A percentile compares a stretch with the other conserved stretches of the same genome.
phyloP scores from a whole-genome alignment of 176 grass and related monocot species.

The Triticum monococcum region DNA sequence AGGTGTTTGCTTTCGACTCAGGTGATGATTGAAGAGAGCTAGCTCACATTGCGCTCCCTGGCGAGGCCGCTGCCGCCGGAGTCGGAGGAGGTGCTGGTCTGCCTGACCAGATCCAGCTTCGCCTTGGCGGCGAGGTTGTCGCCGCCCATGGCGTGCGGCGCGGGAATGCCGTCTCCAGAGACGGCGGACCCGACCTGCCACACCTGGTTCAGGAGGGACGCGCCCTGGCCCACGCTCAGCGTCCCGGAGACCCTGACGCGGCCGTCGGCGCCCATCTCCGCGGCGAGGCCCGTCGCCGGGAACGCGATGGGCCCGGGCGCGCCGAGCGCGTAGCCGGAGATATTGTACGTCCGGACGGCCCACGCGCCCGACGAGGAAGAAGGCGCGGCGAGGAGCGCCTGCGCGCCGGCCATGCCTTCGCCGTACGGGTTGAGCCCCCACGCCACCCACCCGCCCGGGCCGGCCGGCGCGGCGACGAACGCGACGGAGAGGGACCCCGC shows the following conservation, averaged over 20 bases:
- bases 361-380: constrained; percentile 24
- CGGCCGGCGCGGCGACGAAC: constrained; percentile 43
- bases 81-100: constrained; percentile 21
- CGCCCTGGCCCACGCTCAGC: constrained; percentile 34
- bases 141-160: not conserved
- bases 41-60: constrained; percentile 67
- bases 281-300: constrained; percentile 43
- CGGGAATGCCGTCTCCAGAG: not conserved
- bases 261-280: constrained; percentile 42
- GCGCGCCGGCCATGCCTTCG: constrained; percentile 36
- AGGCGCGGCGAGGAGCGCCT: constrained; percentile 61
- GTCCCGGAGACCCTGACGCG: constrained; percentile 52
- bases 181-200: constrained; percentile 52
- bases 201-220: constrained; percentile 49
- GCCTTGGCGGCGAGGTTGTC: constrained; percentile 46
- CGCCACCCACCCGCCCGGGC: constrained; percentile 51
- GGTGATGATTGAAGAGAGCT: not conserved
- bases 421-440: constrained; percentile 64
- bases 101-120: constrained; percentile 59
- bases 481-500: constrained; percentile 45
- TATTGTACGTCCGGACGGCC: constrained; percentile 49
- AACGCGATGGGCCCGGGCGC: constrained; percentile 8
- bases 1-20: not conserved
- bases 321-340: not conserved
- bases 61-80: constrained; percentile 1